These are phyloP conservation scores for Spathaspora sp. DNA, from an alignment of 1,139 yeast genomes.

Conservation along the genomic window DNA sequence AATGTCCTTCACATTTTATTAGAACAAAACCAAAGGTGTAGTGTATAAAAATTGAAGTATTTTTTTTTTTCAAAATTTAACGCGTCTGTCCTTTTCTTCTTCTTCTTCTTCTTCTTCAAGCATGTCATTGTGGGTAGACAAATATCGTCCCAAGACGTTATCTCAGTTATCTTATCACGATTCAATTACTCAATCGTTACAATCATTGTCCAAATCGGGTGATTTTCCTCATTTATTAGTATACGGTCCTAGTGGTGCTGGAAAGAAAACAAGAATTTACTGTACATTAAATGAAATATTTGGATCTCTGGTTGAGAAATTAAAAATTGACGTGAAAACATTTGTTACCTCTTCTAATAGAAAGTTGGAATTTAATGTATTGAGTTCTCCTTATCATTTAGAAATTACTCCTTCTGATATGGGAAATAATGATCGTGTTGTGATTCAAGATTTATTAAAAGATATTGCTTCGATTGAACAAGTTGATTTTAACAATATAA, in stretches of 20 bases:
- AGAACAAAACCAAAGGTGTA: constrained; percentile 41
- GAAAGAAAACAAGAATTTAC: constrained; percentile 91
- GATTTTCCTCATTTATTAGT: constrained; percentile 92
- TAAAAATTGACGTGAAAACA: constrained; percentile 87
- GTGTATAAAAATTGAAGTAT: not conserved
- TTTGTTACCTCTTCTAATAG: constrained; percentile 70
- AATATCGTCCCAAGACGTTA: constrained; percentile 76
- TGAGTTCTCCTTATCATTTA: constrained; percentile 84
- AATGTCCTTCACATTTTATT: constrained; percentile 83
- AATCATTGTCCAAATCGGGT: constrained; percentile 67
- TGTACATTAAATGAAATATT: constrained; percentile 77
- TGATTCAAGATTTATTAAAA: constrained; percentile 88
- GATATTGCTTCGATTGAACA: constrained; percentile 96
- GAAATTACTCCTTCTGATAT: constrained; percentile 97
- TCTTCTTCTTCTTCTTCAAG: not conserved
- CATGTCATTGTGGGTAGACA: constrained; percentile 97
- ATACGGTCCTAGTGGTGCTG: constrained; percentile 97
- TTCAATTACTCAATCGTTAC: constrained; percentile 60
- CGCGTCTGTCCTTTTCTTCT: constrained; percentile 6
- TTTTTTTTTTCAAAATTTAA: constrained; percentile 1
- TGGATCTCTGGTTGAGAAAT: constrained; percentile 76
- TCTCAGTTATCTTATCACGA: constrained; percentile 66
- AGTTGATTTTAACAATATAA: constrained; percentile 63
- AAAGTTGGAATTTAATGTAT: constrained; percentile 86
- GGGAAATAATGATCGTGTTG: constrained; percentile 93